Evolutionary conservation across 1,284 basidiomycete genomes (phyloP).

Genomic region (Salmacisia buchloeana): DNA sequence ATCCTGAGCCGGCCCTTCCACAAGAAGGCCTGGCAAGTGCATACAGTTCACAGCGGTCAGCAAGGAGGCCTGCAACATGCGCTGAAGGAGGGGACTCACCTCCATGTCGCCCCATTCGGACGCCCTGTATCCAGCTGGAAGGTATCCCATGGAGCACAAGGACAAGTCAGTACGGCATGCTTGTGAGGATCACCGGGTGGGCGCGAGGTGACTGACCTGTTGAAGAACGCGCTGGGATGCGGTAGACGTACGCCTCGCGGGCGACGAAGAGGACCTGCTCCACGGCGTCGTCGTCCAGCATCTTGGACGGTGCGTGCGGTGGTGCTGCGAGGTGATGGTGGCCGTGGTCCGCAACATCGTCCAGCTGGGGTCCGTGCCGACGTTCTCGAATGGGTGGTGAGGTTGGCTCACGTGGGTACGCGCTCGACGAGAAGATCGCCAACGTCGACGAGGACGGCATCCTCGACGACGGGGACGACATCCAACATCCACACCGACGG

Average conservation of each 20-base stretch:
- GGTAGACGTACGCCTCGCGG: conserved; percentile 68
- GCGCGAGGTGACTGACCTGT: conserved; percentile 65
- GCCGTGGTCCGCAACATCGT: too few species aligned
- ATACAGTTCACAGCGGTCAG: background rate
- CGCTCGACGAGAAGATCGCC: too few species aligned
- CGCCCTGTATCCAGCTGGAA: conserved; percentile 49
- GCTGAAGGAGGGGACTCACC: background rate
- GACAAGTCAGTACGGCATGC: background rate
- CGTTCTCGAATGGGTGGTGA: too few species aligned
- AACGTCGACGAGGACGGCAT: conserved; percentile 3
- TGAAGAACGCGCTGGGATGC: conserved; percentile 64
- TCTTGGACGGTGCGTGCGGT: background rate
- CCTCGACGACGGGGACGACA: background rate
- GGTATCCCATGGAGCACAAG: background rate
- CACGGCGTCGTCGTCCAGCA: conserved; percentile 51
- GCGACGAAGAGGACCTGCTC: conserved; percentile 78
- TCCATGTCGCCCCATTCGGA: conserved; percentile 63
- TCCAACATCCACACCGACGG: background rate
- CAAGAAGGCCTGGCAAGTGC: conserved; percentile 56
- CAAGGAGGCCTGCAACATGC: background rate
- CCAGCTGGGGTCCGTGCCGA: too few species aligned
- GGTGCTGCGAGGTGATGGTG: background rate
- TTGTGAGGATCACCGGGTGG: conserved; percentile 62
- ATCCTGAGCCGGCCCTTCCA: conserved; percentile 87
- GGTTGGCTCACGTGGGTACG: too few species aligned